phyloP scores from a whole-genome alignment of 2,329 filamentous ascomycete species.

The Fusarium sp. region DNA sequence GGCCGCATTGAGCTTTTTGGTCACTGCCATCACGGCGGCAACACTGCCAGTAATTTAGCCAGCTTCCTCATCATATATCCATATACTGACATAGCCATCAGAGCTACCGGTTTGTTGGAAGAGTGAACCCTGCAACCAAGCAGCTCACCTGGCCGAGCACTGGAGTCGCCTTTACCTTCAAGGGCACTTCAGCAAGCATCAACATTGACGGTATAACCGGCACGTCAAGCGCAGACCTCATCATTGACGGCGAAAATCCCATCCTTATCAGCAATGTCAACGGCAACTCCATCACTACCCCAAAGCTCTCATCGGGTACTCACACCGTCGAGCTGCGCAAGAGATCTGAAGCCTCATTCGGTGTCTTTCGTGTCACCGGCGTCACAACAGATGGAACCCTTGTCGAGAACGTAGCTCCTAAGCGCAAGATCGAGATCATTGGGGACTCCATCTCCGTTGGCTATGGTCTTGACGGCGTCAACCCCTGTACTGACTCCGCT shows the following conservation, averaged over 20 bases:
- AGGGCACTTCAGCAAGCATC: constrained; percentile 56
- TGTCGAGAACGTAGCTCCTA: constrained; percentile 43
- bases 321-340: constrained; percentile 39
- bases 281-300: constrained; percentile 21
- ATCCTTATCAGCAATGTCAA: constrained; percentile 25
- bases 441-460: constrained; percentile 61
- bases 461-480: constrained; percentile 58
- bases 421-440: constrained; percentile 58
- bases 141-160: constrained; percentile 61
- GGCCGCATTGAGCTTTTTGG: neutral
- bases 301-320: constrained; percentile 14
- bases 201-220: constrained; percentile 28
- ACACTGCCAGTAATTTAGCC: constrained; percentile 14
- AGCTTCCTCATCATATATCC: no score
- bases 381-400: constrained; percentile 28
- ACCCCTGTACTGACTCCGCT: constrained; percentile 57
- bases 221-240: constrained; percentile 31
- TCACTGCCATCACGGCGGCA: constrained; percentile 15
- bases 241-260: constrained; percentile 28
- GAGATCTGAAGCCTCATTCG: constrained; percentile 29
- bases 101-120: constrained; percentile 52
- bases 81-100: neutral
- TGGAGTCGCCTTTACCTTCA: constrained; percentile 58
- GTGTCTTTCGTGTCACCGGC: constrained; percentile 12
- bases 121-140: constrained; percentile 58